phyloP scores from a whole-genome alignment of 768 basidiomycete species.

The Tylopilus vinaceipallidus region DNA sequence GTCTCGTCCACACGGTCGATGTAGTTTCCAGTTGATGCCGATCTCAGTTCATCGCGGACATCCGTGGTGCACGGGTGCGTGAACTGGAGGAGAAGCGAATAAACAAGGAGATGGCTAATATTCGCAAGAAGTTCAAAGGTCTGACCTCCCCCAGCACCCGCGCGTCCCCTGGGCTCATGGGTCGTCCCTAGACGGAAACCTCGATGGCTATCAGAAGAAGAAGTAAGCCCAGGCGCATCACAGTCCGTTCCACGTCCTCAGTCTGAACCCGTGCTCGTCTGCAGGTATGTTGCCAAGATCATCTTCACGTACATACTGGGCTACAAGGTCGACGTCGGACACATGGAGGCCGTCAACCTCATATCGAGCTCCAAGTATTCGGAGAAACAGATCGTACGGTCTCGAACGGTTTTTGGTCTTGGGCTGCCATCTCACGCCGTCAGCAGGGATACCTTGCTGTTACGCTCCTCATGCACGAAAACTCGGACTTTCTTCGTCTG shows the following conservation, averaged over 20 bases:
- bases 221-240: slow-evolving; percentile 52
- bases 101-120: slow-evolving; percentile 99
- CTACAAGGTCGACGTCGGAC: slow-evolving; percentile 98
- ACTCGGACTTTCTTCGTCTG: slow-evolving; percentile 92
- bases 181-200: slow-evolving; percentile 63
- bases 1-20: slow-evolving; percentile 19
- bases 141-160: slow-evolving; percentile 5
- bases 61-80: slow-evolving; percentile 92
- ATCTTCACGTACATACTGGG: slow-evolving; percentile 99
- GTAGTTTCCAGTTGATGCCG: slow-evolving; percentile 5
- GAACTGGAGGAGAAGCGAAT: slow-evolving; percentile 98
- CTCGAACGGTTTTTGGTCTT: neutral
- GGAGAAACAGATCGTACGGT: slow-evolving; percentile 95
- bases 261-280: slow-evolving; percentile 15
- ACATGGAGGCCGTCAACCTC: slow-evolving; percentile 99
- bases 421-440: slow-evolving; percentile 2
- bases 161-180: slow-evolving; percentile 4
- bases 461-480: slow-evolving; percentile 97
- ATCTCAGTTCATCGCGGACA: slow-evolving; percentile 93
- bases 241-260: slow-evolving; percentile 10
- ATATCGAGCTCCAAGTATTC: slow-evolving; percentile 95
- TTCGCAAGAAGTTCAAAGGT: slow-evolving; percentile 99
- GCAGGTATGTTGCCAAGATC: slow-evolving; percentile 96
- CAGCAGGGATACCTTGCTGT: slow-evolving; percentile 93
- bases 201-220: slow-evolving; percentile 91